phyloP scores from a whole-genome alignment of 805 yeast genomes.

The Myxozyma geophila region DNA sequence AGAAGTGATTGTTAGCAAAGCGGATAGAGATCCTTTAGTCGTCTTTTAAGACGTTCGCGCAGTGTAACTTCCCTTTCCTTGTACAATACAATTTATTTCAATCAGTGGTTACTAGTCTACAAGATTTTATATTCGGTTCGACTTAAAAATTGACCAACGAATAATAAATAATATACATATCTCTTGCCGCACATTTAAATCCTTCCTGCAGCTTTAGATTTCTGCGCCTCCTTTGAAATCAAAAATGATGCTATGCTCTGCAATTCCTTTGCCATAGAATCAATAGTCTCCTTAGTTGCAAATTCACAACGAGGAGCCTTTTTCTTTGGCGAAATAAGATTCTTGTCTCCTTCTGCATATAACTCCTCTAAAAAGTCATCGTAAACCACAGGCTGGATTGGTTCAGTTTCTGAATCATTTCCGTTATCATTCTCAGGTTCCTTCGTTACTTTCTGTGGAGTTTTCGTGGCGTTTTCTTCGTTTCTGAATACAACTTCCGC shows the following conservation, averaged over 20 bases:
- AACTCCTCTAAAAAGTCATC: slow-evolving; percentile 29
- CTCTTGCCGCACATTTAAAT: neutral
- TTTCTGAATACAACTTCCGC: slow-evolving; percentile 13
- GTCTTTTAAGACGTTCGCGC: slow-evolving; percentile 6
- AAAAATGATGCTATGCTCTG: slow-evolving; percentile 23
- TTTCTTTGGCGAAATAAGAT: slow-evolving; percentile 6
- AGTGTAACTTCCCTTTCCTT: neutral
- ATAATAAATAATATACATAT: neutral
- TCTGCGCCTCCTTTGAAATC: slow-evolving; percentile 23
- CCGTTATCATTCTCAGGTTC: neutral
- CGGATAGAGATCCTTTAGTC: slow-evolving; percentile 67
- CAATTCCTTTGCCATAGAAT: slow-evolving; percentile 19
- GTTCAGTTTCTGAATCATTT: slow-evolving; percentile 3
- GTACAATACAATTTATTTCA: neutral
- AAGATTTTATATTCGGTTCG: no score
- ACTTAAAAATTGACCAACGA: no score
- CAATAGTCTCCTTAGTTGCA: slow-evolving; percentile 27
- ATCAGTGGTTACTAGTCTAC: neutral
- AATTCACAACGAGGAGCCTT: slow-evolving; percentile 11
- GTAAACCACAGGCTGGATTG: slow-evolving; percentile 1
- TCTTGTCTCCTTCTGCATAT: neutral
- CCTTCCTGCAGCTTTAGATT: neutral
- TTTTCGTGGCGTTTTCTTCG: slow-evolving; percentile 5
- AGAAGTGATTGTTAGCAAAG: slow-evolving; percentile 49
- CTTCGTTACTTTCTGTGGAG: neutral